A percentile compares a stretch with the other conserved stretches of the same genome.
phyloP scores from a whole-genome alignment of 2,329 filamentous ascomycete genomes.

The Truncatella angustata region DNA sequence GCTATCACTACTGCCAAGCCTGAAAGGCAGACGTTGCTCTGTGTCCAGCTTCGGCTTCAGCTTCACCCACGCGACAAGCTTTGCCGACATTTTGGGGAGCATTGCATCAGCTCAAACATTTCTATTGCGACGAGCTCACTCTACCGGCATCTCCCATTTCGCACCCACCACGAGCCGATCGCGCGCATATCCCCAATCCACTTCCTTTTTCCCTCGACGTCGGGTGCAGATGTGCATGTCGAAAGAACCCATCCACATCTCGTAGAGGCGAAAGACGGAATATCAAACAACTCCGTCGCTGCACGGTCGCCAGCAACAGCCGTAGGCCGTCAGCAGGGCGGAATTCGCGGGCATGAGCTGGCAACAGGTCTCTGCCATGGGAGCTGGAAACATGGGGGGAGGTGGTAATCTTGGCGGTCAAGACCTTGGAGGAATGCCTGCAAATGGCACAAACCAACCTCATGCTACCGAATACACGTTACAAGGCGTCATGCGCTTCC shows the following conservation, averaged over 20 bases:
- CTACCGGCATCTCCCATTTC: neutral
- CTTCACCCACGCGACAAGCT: conserved; percentile 5
- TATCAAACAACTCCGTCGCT: neutral
- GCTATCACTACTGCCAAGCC: neutral
- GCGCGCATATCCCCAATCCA: neutral
- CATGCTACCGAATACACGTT: conserved; percentile 62
- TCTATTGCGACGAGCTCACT: too few relatives aligned
- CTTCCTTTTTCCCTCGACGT: neutral
- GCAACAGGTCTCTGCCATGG: conserved; percentile 38
- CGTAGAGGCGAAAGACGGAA: conserved; percentile 10
- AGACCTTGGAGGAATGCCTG: conserved; percentile 35
- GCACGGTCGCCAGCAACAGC: conserved; percentile 7
- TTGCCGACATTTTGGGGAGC: neutral
- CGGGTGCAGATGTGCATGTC: conserved; percentile 9
- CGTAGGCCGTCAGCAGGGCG: conserved; percentile 1
- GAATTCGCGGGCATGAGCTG: conserved; percentile 29
- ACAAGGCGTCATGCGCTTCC: conserved; percentile 93
- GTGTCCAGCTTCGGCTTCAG: neutral
- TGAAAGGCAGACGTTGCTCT: conserved; percentile 4
- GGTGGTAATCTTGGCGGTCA: conserved; percentile 43
- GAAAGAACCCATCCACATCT: conserved; percentile 4
- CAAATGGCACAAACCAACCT: conserved; percentile 48
- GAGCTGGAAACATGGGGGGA: conserved; percentile 38
- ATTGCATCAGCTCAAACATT: too few relatives aligned
- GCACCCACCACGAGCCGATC: neutral